Conservation (phyloP, 192 early-diverging fungal genomes). For the Podila epigama region DNA sequence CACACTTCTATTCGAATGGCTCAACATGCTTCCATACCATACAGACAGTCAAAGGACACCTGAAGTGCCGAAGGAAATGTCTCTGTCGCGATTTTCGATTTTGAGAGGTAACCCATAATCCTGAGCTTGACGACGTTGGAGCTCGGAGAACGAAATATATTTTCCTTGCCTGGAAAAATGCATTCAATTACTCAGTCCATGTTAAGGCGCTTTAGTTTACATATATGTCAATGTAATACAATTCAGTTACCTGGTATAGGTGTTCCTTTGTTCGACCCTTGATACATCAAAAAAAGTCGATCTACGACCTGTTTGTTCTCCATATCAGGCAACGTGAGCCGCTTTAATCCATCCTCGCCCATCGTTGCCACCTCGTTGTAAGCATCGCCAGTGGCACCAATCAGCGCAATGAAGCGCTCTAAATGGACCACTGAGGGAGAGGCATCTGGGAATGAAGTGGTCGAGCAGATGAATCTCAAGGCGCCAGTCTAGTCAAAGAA, state of each 20-base stretch:
- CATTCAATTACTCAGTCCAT: neutral
- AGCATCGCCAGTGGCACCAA: slow-evolving; percentile 72
- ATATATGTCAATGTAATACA: neutral
- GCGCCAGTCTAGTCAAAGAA: slow-evolving; percentile 46
- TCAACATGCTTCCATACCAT: slow-evolving; percentile 53
- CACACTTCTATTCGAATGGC: neutral
- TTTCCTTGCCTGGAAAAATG: slow-evolving; percentile 24
- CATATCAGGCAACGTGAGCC: slow-evolving; percentile 70
- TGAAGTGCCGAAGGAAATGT: slow-evolving; percentile 74
- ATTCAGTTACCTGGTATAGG: slow-evolving; percentile 18
- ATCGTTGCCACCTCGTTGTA: slow-evolving; percentile 72
- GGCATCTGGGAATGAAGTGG: slow-evolving; percentile 51
- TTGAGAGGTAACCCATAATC: slow-evolving; percentile 66
- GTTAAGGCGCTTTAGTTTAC: neutral
- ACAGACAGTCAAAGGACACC: slow-evolving; percentile 82
- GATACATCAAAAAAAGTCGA: slow-evolving; percentile 66
- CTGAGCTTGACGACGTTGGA: slow-evolving; percentile 65
- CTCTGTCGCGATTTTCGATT: slow-evolving; percentile 74
- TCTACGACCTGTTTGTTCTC: slow-evolving; percentile 63
- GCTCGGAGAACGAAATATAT: slow-evolving; percentile 47
- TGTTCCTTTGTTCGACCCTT: slow-evolving; percentile 56
- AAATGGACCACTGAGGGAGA: slow-evolving; percentile 47
- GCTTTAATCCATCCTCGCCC: slow-evolving; percentile 84
- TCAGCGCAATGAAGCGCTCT: slow-evolving; percentile 67
- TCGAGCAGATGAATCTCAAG: slow-evolving; percentile 53